phyloP scores from a whole-genome alignment of 768 basidiomycete species.

The Psilocybe cyanescens region DNA sequence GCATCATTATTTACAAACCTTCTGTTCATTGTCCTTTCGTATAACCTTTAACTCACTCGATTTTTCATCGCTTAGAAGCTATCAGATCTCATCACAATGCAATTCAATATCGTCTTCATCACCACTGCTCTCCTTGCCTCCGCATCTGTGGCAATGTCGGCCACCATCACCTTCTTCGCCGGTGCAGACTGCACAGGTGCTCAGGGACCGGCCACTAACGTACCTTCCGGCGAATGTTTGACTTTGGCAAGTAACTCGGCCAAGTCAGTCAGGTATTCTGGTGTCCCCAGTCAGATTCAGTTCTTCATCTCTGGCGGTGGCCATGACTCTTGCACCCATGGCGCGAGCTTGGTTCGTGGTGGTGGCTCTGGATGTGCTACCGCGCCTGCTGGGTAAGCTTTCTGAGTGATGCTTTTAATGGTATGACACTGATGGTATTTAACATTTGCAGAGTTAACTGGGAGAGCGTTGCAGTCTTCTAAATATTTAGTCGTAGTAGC shows the following conservation, averaged over 20 bases:
- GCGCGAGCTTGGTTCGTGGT: background rate
- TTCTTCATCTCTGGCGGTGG: constrained; percentile 9
- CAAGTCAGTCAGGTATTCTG: constrained; percentile 10
- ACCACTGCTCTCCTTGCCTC: background rate
- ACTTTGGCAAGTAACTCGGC: background rate
- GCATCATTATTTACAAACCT: background rate
- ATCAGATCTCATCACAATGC: background rate
- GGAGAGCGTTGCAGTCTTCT: background rate
- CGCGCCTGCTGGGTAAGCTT: constrained; percentile 6
- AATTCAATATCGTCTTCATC: background rate
- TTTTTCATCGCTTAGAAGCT: no score
- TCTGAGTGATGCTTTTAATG: background rate
- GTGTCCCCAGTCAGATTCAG: constrained; percentile 5
- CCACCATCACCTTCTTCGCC: background rate
- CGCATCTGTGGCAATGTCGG: background rate
- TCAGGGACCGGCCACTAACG: background rate
- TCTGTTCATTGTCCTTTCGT: no score
- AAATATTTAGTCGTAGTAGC: background rate
- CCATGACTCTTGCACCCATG: constrained; percentile 4
- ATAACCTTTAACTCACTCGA: no score
- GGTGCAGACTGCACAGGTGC: constrained; percentile 4
- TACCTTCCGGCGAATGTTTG: background rate
- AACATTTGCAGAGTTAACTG: background rate
- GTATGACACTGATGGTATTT: background rate
- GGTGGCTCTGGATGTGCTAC: constrained; percentile 4